Evolutionary conservation across 768 basidiomycete genomes (phyloP).

Genomic region (Boletus tomentosulus): DNA sequence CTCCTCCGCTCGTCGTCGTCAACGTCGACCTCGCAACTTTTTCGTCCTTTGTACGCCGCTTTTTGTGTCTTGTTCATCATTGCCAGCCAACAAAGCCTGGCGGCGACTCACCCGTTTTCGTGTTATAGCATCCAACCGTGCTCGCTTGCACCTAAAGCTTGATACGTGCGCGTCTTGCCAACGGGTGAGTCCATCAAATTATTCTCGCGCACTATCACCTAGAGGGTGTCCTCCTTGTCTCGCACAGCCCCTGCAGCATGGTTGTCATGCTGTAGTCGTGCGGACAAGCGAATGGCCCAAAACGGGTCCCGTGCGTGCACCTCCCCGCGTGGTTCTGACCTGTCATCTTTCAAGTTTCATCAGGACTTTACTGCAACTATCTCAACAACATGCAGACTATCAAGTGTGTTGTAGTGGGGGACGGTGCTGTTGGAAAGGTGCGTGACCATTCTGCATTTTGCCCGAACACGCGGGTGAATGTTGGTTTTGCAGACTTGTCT

Average conservation of each 20-base stretch:
- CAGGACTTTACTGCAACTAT: conserved; percentile 15
- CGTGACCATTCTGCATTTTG: conserved; percentile 25
- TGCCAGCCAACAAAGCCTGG: neutral
- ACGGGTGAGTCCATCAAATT: conserved; percentile 19
- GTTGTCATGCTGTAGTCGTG: conserved; percentile 31
- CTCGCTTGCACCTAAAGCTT: conserved; percentile 18
- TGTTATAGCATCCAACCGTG: conserved; percentile 23
- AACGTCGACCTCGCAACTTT: conserved; percentile 22
- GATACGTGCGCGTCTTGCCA: conserved; percentile 19
- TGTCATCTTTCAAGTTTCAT: conserved; percentile 7
- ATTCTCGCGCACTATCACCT: conserved; percentile 2
- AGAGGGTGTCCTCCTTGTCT: conserved; percentile 8
- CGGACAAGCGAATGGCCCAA: conserved; percentile 14
- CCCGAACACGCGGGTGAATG: neutral
- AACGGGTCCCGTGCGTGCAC: conserved; percentile 24
- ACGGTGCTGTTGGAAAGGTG: conserved; percentile 98
- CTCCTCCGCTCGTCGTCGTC: conserved; percentile 29
- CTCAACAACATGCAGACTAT: conserved; percentile 79
- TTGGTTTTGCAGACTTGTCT: conserved; percentile 70
- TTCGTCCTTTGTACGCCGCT: conserved; percentile 16
- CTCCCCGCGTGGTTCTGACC: conserved; percentile 19
- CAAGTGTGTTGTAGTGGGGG: conserved; percentile 96
- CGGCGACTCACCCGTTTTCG: conserved; percentile 20
- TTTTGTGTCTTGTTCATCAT: neutral
- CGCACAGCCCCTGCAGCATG: conserved; percentile 25